Evolutionary conservation across 306 rosid genomes (phyloP), one percentile per base, ranked within the genome.

Genomic region (Vicia faba): DNA sequence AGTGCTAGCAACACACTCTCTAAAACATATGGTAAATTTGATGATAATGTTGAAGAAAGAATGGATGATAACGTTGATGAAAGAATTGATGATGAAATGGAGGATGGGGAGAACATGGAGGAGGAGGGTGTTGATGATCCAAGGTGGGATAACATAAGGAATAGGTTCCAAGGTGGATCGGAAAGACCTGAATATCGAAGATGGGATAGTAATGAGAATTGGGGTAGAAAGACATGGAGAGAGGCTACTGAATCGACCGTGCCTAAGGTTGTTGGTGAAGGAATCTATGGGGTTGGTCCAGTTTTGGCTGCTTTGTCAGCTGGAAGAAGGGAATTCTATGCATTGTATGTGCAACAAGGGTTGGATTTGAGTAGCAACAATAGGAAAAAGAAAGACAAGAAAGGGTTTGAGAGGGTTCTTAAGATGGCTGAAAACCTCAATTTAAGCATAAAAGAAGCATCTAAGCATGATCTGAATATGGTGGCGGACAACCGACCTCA

Each of bases 391-490:
- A 93, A 93, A 86, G 99, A 93, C 85, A 90, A 89, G 85, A 93
- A 86, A 71, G 96, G 96, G 50, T 88, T 88, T 72, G 97, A 90
- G 78, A 93, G 78, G 75, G 88, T 86, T 65, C 36, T 88, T 39
- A 86, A 75, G 78, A 80, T 85, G 66, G 99, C 95, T 61, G 97
- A 90, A 50, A 86, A 81, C 61, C 58, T 88, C 45, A 88, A 83
- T 29, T 18, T 93, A 70, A 81, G 73, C 20, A 46, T 86, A 72
- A 89, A 82, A 83, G 86, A 90, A 75, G 75, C 79, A 39, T 82
- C 95, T 12, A 93, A 93, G 83, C 99, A 93, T 68, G 96, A 93
- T 81, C 84, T 93, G 65, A 93, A 93, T 76, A 93, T 90, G 99
- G 85, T 89, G 51, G 83, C 67, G n/a, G 99, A 93, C 83, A 93